Evolutionary conservation across 1,284 basidiomycete species (phyloP).

Genomic region (Kalmanozyma brasiliensis): DNA sequence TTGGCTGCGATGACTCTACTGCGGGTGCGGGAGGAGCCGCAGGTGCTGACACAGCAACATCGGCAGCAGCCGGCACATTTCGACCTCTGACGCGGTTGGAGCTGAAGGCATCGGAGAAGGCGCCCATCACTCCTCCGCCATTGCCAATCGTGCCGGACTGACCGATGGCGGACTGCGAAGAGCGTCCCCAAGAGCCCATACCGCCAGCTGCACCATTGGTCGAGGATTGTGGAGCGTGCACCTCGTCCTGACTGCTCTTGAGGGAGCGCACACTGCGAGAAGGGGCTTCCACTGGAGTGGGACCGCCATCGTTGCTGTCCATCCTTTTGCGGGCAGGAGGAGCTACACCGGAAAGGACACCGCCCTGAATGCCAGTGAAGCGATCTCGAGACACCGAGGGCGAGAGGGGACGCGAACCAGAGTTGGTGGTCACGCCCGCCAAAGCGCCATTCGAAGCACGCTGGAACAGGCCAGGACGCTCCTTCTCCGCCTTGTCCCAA

Average conservation of each 20-base stretch:
- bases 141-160: conserved; percentile 8
- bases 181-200: conserved; percentile 28
- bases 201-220: conserved; percentile 14
- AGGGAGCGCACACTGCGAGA: conserved; percentile 20
- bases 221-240: conserved; percentile 4
- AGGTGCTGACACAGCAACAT: conserved; percentile 6
- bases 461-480: conserved; percentile 56
- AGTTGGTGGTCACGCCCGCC: conserved; percentile 24
- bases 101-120: conserved; percentile 45
- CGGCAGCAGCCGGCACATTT: conserved; percentile 19
- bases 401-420: conserved; percentile 38
- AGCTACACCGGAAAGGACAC: conserved; percentile 56
- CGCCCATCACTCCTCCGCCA: conserved; percentile 11
- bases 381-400: conserved; percentile 52
- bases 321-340: conserved; percentile 53
- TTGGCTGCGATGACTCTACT: conserved; percentile 8
- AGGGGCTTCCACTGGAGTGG: conserved; percentile 8
- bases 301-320: conserved; percentile 48
- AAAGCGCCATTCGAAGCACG: conserved; percentile 45
- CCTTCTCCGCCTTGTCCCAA: conserved; percentile 45
- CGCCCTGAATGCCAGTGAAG: conserved; percentile 58
- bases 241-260: conserved; percentile 27
- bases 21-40: not conserved
- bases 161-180: conserved; percentile 12
- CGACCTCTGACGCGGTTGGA: conserved; percentile 38